Evolutionary conservation across 2,329 filamentous ascomycete species (phyloP).

Genomic region (Fusarium albidum): DNA sequence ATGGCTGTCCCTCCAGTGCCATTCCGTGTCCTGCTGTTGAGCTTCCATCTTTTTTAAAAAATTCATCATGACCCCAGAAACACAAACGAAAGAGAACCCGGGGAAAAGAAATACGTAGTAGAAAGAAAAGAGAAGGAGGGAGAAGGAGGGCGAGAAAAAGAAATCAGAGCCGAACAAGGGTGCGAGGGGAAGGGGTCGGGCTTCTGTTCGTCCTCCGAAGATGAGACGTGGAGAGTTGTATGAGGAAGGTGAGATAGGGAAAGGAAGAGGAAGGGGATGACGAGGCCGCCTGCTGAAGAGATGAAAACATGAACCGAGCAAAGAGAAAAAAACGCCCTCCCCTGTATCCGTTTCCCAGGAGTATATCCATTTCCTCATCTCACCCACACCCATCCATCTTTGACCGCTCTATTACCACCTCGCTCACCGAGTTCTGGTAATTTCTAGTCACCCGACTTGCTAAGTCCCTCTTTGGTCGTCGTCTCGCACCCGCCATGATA

Average conservation of each 20-base stretch:
- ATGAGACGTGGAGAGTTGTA: conserved; percentile 1
- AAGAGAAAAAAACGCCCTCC: conserved; percentile 20
- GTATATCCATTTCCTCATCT: conserved; percentile 21
- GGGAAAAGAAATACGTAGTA: conserved; percentile 5
- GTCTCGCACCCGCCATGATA: background rate
- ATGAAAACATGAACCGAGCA: conserved; percentile 18
- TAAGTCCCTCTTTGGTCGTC: conserved; percentile 21
- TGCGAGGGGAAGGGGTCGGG: conserved; percentile 2
- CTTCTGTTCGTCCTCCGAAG: background rate
- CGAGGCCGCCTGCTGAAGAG: conserved; percentile 21
- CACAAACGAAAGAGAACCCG: conserved; percentile 6
- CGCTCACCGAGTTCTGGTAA: conserved; percentile 13
- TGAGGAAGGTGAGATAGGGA: background rate
- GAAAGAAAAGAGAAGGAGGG: conserved; percentile 5
- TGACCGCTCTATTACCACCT: conserved; percentile 12
- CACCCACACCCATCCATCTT: conserved; percentile 16
- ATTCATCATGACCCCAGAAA: conserved; percentile 29
- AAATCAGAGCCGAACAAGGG: conserved; percentile 1
- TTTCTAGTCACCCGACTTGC: conserved; percentile 5
- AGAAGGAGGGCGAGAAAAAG: too few species aligned
- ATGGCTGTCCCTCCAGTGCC: conserved; percentile 40
- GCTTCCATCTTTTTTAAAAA: conserved; percentile 35
- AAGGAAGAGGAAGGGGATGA: conserved; percentile 14
- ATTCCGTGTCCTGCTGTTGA: conserved; percentile 36
- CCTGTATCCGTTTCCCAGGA: conserved; percentile 21